phyloP scores from a whole-genome alignment of 257 asterid genomes.

The Solanum ossicruentum region DNA sequence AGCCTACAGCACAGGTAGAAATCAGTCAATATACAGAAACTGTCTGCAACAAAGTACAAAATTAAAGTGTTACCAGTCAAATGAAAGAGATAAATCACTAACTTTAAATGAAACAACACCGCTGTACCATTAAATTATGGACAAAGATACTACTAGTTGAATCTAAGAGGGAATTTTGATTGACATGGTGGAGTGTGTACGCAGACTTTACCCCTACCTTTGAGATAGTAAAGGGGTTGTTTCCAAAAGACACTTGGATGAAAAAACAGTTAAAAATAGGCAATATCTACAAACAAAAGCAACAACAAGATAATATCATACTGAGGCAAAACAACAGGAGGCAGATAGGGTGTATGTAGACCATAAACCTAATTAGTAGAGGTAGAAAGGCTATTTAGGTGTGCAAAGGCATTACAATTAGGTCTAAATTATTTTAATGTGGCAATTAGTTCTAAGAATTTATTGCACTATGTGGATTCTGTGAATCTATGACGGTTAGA shows the following conservation, averaged over 20 bases:
- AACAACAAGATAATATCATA: neutral
- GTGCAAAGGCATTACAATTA: neutral
- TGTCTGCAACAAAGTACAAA: neutral
- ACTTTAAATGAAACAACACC: neutral
- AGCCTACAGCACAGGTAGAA: neutral
- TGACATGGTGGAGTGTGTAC: neutral
- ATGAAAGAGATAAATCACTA: neutral
- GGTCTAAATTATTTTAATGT: neutral
- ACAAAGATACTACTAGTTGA: neutral
- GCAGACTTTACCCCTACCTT: neutral
- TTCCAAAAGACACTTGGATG: neutral
- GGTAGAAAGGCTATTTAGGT: neutral
- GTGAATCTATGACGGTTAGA: neutral
- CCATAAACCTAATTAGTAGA: neutral
- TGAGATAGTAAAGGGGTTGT: neutral
- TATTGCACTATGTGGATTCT: neutral
- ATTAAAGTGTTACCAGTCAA: neutral
- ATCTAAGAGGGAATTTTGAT: neutral
- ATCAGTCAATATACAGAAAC: neutral
- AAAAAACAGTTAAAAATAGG: neutral
- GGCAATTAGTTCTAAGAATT: neutral
- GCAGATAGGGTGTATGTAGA: neutral
- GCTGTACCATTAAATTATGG: neutral
- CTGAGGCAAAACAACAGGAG: neutral
- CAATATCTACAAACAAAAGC: neutral